Evolutionary conservation across 1,284 basidiomycete genomes (phyloP).

Genomic region (Pseudozyma pruni): DNA sequence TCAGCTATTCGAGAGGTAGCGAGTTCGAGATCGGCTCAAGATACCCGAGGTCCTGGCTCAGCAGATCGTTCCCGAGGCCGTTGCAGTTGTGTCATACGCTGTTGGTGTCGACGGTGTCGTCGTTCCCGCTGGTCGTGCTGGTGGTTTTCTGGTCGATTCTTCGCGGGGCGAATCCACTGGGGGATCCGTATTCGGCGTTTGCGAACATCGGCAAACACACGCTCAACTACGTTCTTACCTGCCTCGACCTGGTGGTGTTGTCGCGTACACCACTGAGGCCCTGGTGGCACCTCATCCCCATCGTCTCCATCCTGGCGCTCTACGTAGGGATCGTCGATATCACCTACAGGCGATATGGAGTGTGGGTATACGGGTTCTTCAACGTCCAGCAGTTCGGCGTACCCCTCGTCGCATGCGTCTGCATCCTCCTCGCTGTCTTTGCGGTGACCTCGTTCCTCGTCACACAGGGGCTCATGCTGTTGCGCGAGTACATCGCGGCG

Average conservation of each 20-base stretch:
- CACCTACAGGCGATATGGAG: conserved; percentile 30
- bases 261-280: conserved; percentile 71
- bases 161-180: conserved; percentile 65
- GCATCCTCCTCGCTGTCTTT: conserved; percentile 40
- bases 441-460: conserved; percentile 42
- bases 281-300: conserved; percentile 72
- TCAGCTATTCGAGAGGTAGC: conserved; percentile 3
- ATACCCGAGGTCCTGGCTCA: conserved; percentile 38
- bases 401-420: conserved; percentile 32
- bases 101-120: conserved; percentile 36
- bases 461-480: conserved; percentile 39
- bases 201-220: conserved; percentile 75
- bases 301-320: conserved; percentile 72
- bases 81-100: conserved; percentile 36
- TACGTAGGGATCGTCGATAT: conserved; percentile 73
- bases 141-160: conserved; percentile 77
- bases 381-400: conserved; percentile 41
- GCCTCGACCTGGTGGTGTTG: conserved; percentile 74
- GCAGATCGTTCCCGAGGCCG: conserved; percentile 13
- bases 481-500: conserved; percentile 36
- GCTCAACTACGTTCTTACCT: conserved; percentile 74
- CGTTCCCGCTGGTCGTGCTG: conserved; percentile 76
- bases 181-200: conserved; percentile 76
- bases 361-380: conserved; percentile 52
- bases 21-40: conserved; percentile 24